Evolutionary conservation across 140 eudicot species (phyloP).

Genomic region (Ambrosia hybrid): DNA sequence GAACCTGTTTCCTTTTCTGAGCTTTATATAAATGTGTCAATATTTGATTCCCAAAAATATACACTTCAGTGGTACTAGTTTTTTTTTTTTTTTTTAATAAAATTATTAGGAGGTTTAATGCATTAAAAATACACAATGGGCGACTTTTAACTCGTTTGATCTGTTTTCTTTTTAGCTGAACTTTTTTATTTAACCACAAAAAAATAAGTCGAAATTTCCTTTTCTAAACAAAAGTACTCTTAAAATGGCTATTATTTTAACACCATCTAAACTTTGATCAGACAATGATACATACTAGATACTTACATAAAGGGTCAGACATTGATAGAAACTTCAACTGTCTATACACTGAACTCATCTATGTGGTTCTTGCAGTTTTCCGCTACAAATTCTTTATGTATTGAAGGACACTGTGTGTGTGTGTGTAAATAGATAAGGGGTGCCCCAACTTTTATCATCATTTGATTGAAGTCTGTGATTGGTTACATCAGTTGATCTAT

Average conservation of each 20-base stretch:
- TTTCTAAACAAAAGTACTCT: neutral
- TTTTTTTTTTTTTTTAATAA: neutral
- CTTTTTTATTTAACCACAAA: neutral
- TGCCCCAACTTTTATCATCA: no score
- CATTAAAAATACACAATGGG: neutral
- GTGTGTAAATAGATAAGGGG: no score
- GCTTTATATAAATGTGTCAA: neutral
- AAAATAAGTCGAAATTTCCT: neutral
- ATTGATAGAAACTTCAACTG: no score
- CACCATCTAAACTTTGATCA: conserved; percentile 10
- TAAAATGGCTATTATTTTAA: no score
- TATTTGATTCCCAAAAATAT: neutral
- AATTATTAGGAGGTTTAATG: neutral
- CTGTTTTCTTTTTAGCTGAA: neutral
- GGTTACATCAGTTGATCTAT: no score
- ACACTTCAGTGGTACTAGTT: neutral
- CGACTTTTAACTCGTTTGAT: neutral
- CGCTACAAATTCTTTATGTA: no score
- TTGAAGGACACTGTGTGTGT: no score
- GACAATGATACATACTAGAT: neutral
- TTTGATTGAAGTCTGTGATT: no score
- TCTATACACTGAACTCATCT: no score
- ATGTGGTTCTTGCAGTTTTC: no score
- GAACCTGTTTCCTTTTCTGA: neutral
- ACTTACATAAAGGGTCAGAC: neutral